Evolutionary conservation across 2,329 filamentous ascomycete genomes (phyloP).

Genomic region (Clonostachys sp.): DNA sequence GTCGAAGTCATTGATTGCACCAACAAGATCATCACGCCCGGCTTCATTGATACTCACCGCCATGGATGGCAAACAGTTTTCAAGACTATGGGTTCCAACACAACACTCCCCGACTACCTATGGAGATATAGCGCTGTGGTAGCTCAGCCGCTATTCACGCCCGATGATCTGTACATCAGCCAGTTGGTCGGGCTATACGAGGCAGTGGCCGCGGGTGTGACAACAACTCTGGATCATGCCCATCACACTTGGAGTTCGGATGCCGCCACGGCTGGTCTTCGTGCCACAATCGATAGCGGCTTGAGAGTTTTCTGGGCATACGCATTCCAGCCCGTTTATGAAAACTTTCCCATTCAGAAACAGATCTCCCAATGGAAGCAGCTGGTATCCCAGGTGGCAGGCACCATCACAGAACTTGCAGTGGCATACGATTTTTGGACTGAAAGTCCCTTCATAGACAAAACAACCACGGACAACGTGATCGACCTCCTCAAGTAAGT

Average conservation of each 20-base stretch:
- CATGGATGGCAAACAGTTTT: constrained; percentile 52
- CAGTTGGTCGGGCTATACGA: constrained; percentile 44
- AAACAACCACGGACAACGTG: no score
- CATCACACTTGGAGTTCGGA: constrained; percentile 40
- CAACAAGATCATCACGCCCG: constrained; percentile 46
- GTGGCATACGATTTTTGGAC: constrained; percentile 34
- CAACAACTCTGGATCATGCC: constrained; percentile 47
- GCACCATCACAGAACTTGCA: constrained; percentile 24
- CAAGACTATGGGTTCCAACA: constrained; percentile 48
- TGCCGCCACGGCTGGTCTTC: constrained; percentile 35
- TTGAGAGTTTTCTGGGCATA: constrained; percentile 42
- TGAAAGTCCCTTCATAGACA: constrained; percentile 1
- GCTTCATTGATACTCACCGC: constrained; percentile 53
- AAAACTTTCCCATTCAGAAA: constrained; percentile 3
- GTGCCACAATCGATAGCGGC: constrained; percentile 37
- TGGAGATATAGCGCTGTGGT: constrained; percentile 24
- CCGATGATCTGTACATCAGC: constrained; percentile 40
- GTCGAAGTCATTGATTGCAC: constrained; percentile 32
- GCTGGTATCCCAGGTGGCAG: background rate
- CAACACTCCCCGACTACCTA: constrained; percentile 43
- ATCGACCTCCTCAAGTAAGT: no score
- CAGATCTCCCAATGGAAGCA: constrained; percentile 4
- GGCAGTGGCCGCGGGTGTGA: constrained; percentile 45
- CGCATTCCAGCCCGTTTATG: constrained; percentile 24
- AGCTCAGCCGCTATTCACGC: constrained; percentile 21